Evolutionary conservation across 2,329 filamentous ascomycete species (phyloP), one percentile per base, ranked within the genome.

Genomic region (Fusarium sp.): DNA sequence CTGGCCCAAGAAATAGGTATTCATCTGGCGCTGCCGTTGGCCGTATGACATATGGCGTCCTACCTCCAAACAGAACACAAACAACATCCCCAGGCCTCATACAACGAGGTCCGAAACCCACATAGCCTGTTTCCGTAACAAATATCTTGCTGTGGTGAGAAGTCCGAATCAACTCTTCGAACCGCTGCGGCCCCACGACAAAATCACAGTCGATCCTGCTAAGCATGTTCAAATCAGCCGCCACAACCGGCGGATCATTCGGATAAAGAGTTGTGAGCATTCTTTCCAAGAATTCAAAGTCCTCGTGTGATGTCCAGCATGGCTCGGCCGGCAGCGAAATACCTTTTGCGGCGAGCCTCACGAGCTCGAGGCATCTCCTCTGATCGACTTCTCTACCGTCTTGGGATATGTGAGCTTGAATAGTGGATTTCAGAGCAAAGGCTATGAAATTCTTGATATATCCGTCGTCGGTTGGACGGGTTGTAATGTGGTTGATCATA

Each of bases 131-230:
- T 22, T 26, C 26, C 9, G 35, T 26, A 2, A 59, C 2, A 7
- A 59, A 59, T 0, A 59, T 20, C 20, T 3, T 20, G 1, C 35
- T 36, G 7, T 3, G 20, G n/a, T n/a, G 2, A 36, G 41, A 38
- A 48, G 4, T 4, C 2, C 0, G 3, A 15, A 33, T 10, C 1
- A 3, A 2, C 3, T 20, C 22, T 24, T 1, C 17, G 2, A 31
- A n/a, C 13, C 38, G 26, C 22, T 6, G 38, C 22, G n/a, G 15
- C 8, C 28, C 26, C 13, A 20, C 13, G 11, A 14, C 1, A 3
- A 33, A 18, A 24, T 51, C 28, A 2, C 11, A 51, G 6, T 33
- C 7, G 0, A 51, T 10, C 28, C 28, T 51, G 4, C 28, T 51
- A 3, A 36, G 17, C 5, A 36, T 36, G 8, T 52, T 6, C 2